phyloP scores from a whole-genome alignment of 2,329 filamentous ascomycete species.

The Remersonia thermophila region DNA sequence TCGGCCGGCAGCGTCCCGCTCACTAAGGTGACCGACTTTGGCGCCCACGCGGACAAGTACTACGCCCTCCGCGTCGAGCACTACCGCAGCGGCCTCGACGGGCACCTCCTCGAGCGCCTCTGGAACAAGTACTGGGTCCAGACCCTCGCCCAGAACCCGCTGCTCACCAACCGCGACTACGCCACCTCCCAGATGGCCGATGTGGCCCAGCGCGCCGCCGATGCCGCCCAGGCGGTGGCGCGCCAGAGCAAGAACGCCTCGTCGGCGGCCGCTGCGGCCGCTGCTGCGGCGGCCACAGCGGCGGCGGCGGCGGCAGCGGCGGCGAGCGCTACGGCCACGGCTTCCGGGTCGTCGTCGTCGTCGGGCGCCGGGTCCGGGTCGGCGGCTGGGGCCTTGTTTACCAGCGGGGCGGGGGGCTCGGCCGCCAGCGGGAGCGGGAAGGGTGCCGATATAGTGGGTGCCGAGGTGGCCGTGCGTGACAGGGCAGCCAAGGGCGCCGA shows the following conservation, averaged over 20 bases:
- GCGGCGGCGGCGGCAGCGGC: conserved; percentile 16
- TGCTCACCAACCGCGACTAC: conserved; percentile 87
- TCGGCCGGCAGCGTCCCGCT: conserved; percentile 54
- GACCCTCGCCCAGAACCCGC: conserved; percentile 79
- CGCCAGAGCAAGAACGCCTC: conserved; percentile 11
- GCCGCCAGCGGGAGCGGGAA: background rate
- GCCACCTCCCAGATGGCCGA: conserved; percentile 86
- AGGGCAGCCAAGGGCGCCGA: conserved; percentile 12
- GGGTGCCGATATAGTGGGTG: background rate
- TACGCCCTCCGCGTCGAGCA: conserved; percentile 85
- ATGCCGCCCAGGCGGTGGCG: conserved; percentile 37
- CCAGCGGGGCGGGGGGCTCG: background rate
- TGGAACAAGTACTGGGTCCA: conserved; percentile 99
- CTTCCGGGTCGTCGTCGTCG: background rate
- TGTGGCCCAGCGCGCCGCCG: conserved; percentile 67
- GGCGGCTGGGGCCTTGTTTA: background rate
- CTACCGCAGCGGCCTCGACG: conserved; percentile 87
- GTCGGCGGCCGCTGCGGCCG: background rate
- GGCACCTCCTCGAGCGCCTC: conserved; percentile 70
- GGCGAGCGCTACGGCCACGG: background rate
- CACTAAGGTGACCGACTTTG: conserved; percentile 92
- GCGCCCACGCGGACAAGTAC: conserved; percentile 80
- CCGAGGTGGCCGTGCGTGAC: conserved; percentile 16
- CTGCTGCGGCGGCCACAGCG: background rate
- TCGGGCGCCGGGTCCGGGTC: background rate